These are phyloP conservation scores for Candida glaebosa DNA, from an alignment of 805 yeast genomes.

Conservation along the genomic window DNA sequence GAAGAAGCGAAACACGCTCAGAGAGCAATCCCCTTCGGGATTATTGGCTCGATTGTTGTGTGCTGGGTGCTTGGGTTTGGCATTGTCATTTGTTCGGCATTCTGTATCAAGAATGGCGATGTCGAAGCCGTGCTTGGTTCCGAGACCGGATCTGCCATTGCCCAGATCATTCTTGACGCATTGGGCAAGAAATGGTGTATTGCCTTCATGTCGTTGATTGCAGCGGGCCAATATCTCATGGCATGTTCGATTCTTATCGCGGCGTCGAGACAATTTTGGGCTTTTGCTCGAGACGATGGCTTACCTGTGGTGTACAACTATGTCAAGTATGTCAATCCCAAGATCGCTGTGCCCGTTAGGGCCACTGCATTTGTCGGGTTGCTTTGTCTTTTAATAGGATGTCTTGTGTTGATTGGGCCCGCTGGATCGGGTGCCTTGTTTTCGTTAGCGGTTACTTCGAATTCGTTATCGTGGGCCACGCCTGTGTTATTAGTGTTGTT, in stretches of 20 bases:
- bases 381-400: constrained; percentile 49
- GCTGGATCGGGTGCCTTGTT: constrained; percentile 63
- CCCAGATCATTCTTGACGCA: constrained; percentile 59
- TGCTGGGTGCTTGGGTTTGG: constrained; percentile 60
- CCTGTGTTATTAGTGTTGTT: constrained; percentile 57
- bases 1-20: constrained; percentile 68
- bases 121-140: constrained; percentile 39
- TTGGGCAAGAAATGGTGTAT: constrained; percentile 64
- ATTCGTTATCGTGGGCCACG: constrained; percentile 57
- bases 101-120: constrained; percentile 50
- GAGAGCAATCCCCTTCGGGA: constrained; percentile 62
- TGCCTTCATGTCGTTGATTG: constrained; percentile 56
- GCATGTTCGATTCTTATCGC: constrained; percentile 64
- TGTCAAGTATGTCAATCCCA: constrained; percentile 55
- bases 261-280: constrained; percentile 68
- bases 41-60: constrained; percentile 51
- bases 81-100: constrained; percentile 50
- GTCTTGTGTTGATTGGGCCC: constrained; percentile 51
- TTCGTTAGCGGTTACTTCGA: constrained; percentile 60
- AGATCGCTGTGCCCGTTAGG: constrained; percentile 56
- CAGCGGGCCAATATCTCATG: constrained; percentile 62
- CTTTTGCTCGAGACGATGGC: constrained; percentile 75
- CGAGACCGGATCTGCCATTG: constrained; percentile 58
- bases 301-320: constrained; percentile 53
- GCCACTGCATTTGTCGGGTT: constrained; percentile 56